A percentile compares a stretch with the other conserved stretches of the same genome.
phyloP scores from a whole-genome alignment of 108 stramenopile species.

The Cyclostephanos tholiformis region DNA sequence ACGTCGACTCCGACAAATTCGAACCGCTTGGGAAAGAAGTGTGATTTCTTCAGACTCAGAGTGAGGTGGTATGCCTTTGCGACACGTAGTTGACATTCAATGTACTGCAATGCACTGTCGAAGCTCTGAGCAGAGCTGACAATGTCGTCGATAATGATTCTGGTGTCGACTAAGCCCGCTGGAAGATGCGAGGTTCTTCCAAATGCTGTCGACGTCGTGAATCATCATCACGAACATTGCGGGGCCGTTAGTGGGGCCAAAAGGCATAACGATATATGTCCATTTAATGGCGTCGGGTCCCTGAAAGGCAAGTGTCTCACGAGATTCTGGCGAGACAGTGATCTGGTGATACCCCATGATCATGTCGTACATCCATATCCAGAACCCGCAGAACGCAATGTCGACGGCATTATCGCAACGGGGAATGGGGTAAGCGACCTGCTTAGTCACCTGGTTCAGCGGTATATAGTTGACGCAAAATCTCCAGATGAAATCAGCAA shows the following conservation, averaged over 20 bases:
- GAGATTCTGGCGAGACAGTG: neutral
- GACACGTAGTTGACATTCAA: neutral
- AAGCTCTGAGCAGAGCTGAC: neutral
- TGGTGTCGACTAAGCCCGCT: slow-evolving; percentile 1
- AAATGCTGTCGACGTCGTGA: neutral
- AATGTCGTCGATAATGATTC: slow-evolving; percentile 2
- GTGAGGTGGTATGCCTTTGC: neutral
- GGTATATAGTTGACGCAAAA: slow-evolving; percentile 3
- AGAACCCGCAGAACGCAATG: neutral
- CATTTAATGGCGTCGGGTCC: too few species aligned
- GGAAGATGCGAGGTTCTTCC: neutral
- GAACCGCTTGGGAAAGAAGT: slow-evolving; percentile 15
- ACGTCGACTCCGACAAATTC: slow-evolving; percentile 20
- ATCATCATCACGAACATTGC: neutral
- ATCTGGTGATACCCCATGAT: slow-evolving; percentile 5
- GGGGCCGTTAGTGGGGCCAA: neutral
- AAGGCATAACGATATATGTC: too few species aligned
- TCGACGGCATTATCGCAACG: slow-evolving; percentile 6
- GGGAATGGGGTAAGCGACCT: slow-evolving; percentile 7
- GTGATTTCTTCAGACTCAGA: slow-evolving; percentile 10
- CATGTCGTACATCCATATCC: slow-evolving; percentile 1
- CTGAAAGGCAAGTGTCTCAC: too few species aligned
- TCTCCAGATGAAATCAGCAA: slow-evolving; percentile 15
- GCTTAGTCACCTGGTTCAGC: neutral
- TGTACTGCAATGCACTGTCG: neutral